Evolutionary conservation across 257 asterid genomes (phyloP), one percentile per base, ranked within the genome.

Genomic region (Lavandula angustifolia): DNA sequence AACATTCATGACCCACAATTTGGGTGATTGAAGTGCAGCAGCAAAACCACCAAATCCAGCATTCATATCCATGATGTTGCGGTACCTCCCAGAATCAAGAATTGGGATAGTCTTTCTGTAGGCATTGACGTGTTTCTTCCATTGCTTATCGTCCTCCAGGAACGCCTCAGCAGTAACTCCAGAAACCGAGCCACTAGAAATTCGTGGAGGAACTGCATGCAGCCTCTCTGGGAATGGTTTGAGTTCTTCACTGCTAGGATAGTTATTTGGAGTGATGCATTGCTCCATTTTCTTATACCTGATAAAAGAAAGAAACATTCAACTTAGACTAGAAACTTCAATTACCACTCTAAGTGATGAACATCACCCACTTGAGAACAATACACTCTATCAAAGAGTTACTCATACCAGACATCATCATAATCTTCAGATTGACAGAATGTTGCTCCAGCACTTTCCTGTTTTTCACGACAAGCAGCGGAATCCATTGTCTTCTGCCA

Each of bases 1-100:
- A 41, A 89, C 95, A 73, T 92, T 92, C 98, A 89, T 89, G 27
- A 92, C 98, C 98, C 97, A 92, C 58, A 82, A 68, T 74, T 92
- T 92, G 51, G 96, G 90, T 74, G 91, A 80, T 1, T 82, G 75
- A 53, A 92, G 79, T 9, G 96, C 95, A 32, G 97, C 97, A 33
- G 91, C 98, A 76, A 92, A 92, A 52, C 96, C 79, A 59, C 98
- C 98, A 18, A 92, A 72, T 40, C 96, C 96, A 58, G 98, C 97
- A 84, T 92, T 89, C 98, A 92, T 89, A 76, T 92, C 97, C 98
- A 92, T 89, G 70, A 92, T 84, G 79, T 92, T 92, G 56, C 98
- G 95, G 80, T 82, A 92, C 84, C 98, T 82, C 75, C 98, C 96
- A 0, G 97, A 73, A 75, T 89, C 96, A 16, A 92, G 79, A 76